These are phyloP conservation scores for Hysterangium stoloniferum DNA, from an alignment of 768 basidiomycete genomes.

Conservation along the genomic window DNA sequence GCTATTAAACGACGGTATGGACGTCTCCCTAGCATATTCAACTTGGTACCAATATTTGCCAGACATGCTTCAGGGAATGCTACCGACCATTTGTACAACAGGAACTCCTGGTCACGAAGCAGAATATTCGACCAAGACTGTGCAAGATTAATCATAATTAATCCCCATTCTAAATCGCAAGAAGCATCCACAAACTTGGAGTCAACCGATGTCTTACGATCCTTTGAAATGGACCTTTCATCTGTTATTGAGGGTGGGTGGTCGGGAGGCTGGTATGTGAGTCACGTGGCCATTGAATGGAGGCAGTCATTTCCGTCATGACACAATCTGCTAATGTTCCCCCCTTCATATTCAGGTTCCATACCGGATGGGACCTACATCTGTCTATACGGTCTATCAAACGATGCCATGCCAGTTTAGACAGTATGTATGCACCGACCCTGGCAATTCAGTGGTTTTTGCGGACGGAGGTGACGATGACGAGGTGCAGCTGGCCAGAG, in stretches of 20 bases:
- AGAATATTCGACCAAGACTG: neutral
- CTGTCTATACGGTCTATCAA: neutral
- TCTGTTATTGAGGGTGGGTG: neutral
- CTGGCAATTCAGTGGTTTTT: neutral
- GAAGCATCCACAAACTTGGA: neutral
- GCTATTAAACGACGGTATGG: neutral
- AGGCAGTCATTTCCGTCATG: neutral
- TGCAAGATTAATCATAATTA: neutral
- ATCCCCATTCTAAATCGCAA: neutral
- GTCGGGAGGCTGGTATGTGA: slow-evolving; percentile 5
- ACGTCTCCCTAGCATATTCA: neutral
- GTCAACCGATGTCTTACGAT: neutral
- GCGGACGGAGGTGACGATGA: neutral
- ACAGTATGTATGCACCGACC: neutral
- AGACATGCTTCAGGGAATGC: neutral
- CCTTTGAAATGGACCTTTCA: neutral
- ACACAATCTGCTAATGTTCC: neutral
- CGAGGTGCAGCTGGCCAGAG: slow-evolving; percentile 1
- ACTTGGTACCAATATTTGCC: neutral
- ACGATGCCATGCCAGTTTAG: slow-evolving; percentile 1
- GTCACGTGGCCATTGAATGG: neutral
- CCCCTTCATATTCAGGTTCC: neutral
- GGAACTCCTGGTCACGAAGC: neutral
- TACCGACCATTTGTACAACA: neutral
- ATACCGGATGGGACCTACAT: neutral